phyloP scores from a whole-genome alignment of 192 early-diverging fungal genomes.

The Mortierella antarctica region DNA sequence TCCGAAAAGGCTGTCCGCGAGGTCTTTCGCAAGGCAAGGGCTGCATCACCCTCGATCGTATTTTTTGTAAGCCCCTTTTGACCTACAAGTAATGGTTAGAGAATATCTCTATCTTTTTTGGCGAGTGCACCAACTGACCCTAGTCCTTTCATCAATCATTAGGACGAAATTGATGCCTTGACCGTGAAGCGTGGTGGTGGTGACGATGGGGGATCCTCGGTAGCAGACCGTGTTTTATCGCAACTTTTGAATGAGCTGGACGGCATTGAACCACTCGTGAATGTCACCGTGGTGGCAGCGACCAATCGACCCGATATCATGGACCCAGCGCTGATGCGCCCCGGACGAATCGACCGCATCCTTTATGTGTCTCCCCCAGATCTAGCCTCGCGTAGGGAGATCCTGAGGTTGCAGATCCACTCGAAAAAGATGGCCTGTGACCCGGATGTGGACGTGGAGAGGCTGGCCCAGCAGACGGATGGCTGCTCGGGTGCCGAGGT shows the following conservation, averaged over 20 bases:
- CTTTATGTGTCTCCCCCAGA: slow-evolving; percentile 96
- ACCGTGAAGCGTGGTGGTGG: slow-evolving; percentile 81
- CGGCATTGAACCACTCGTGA: slow-evolving; percentile 93
- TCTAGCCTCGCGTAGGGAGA: slow-evolving; percentile 74
- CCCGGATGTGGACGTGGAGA: slow-evolving; percentile 71
- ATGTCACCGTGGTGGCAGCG: slow-evolving; percentile 97
- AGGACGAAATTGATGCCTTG: slow-evolving; percentile 98
- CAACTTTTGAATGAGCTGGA: slow-evolving; percentile 96
- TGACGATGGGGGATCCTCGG: slow-evolving; percentile 79
- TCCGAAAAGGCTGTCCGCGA: slow-evolving; percentile 96
- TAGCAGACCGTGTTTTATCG: slow-evolving; percentile 93
- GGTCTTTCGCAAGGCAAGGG: slow-evolving; percentile 94
- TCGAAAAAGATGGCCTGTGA: slow-evolving; percentile 74
- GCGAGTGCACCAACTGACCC: background rate
- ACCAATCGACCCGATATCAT: slow-evolving; percentile 98
- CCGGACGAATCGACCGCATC: slow-evolving; percentile 95
- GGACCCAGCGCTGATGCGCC: slow-evolving; percentile 92
- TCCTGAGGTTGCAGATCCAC: slow-evolving; percentile 78
- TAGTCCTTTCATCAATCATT: slow-evolving; percentile 1
- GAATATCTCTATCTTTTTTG: background rate
- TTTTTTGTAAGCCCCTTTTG: slow-evolving; percentile 84
- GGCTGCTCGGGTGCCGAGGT: slow-evolving; percentile 97
- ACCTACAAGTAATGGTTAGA: background rate
- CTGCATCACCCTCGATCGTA: slow-evolving; percentile 94
- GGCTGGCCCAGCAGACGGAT: slow-evolving; percentile 79